Base-by-base conservation (phyloP, 176 grass and related monocot species). In the Thinopyrum elongatum region DNA sequence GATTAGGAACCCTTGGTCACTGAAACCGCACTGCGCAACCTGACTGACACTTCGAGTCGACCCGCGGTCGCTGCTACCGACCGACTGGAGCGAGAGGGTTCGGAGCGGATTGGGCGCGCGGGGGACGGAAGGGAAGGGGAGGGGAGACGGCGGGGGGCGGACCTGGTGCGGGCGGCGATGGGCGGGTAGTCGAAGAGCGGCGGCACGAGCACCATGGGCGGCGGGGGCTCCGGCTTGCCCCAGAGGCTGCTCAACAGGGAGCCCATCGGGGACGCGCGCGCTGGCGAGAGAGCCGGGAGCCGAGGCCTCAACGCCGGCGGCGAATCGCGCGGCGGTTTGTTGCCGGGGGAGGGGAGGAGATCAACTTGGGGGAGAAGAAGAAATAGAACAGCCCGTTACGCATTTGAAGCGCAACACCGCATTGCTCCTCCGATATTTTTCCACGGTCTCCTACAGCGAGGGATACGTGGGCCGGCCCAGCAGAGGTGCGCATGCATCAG, bases 171-270 rank as follows among this genome's bases (percentile, higher is more conserved):
- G 58, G 90, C 92, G 15, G 96, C 91, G 64, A 98, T 73, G 19
- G 96, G 93, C 81, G 96, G 96, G 92, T 95, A 98, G 62, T 95
- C 96, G 86, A 98, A 98, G 88, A 98, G 80, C 23, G 96, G 96
- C 79, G 96, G 96, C 74, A 95, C 96, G 29, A 98, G 88, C 84
- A 98, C 96, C 89, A 98, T 87, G 19, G 96, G 96, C 84, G 94
- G 94, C 70, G 93, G 91, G 19, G 89, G 89, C 62, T 98, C 96
- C 65, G 74, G 23, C 59, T 84, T 87, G 68, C 72, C 79, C 65
- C 36, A 90, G 22, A 83, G 58, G 47, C 72, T 87, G 80, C 79
- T 91, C 66, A 38, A 84, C 59, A 84, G 74, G 49, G 57, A 79
- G 22, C 89, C 89, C 89, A 87, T 91, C 75, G 28, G 58, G 28